Base-by-base conservation (phyloP, 805 yeast genomes). In the Candida vaughaniae region DNA sequence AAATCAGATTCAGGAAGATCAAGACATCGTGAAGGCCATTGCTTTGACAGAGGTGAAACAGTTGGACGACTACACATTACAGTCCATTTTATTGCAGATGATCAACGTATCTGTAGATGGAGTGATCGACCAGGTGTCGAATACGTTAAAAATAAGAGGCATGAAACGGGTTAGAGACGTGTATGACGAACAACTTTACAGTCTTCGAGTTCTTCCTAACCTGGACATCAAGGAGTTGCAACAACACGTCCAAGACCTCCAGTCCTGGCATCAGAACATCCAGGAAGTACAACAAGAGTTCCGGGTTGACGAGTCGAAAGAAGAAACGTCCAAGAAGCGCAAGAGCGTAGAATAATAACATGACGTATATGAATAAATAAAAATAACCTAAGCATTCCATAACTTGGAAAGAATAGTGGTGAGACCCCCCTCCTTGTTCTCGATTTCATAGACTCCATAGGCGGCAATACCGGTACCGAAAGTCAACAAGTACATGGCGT, bases 391-490 rank as follows among this genome's bases (percentile, higher is more conserved):
- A 17, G 71, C 71, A 43, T 56, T 61, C 63, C 65, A 67, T 33
- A 65, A 33, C 46, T 57, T 61, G 47, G 62, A 44, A 29, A 77
- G 42, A 22, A 80, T 50, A 38, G 76, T 78, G 23, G 75, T 60
- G 29, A 85, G 45, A 30, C 95, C 95, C 41, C 80, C 80, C 50
- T 75, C 80, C 44, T 71, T 73, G 35, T 79, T 73, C 61, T 85
- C 93, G 40, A 85, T 65, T 42, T 73, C 67, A 58, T 82, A 85
- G 30, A 84, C 56, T 39, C 95, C 95, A 58, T 82, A 85, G 16
- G 79, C 75, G 12, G 82, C 78, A 27, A 83, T 61, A 17, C 74
- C 71, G 16, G 86, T 71, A 31, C 93, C 91, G 17, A 79, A 56
- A 25, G 79, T 68, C 53, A 85, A 68, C 32, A 80, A 53, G 48